Base-by-base conservation (phyloP, 1,139 yeast species). In the Geotrichum citri-aurantii region DNA sequence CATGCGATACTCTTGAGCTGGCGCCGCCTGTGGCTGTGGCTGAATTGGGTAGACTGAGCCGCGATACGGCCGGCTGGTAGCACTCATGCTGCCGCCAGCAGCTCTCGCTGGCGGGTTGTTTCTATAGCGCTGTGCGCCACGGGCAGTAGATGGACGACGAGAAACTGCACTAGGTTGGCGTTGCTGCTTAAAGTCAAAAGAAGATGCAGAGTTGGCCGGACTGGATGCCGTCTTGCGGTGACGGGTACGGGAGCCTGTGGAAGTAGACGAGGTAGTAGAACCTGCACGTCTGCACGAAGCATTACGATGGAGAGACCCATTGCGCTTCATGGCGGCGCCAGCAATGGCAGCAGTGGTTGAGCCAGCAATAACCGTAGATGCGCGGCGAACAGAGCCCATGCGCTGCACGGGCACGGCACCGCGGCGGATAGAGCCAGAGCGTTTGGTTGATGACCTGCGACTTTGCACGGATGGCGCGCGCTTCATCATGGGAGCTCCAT, bases 41-140 rank as follows among this genome's bases (percentile, higher is more conserved):
- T 48, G 55, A 54, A 47, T 19, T 55, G 62, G 51, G 55, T 59
- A 59, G 60, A 63, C 37, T 52, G 61, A 12, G 26, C 52, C 52
- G 1, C 42, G 50, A 50, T n/a, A 51, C 23, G 54, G 58, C 50
- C 60, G 52, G 52, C 52, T 49, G 55, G 50, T 49, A 54, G 55
- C 48, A 12, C 3, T 7, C 7, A 26, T 37, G 42, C 42, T 37
- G 50, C 62, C 57, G 46, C 54, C 54, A 12, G 21, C 33, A 17
- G 51, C 46, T 11, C 37, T 37, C 3, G 33, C 11, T 12, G 44
- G 40, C 44, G 46, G 19, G n/a, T 11, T 37, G 14, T 37, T n/a
- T 11, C 42, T n/a, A n/a, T 37, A 37, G 42, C 42, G 42, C 42
- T 12, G 42, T n/a, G 42, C 14, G 17, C 42, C 42, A 12, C n/a